phyloP scores from a whole-genome alignment of 2,329 filamentous ascomycete genomes.

The Alternaria atra region DNA sequence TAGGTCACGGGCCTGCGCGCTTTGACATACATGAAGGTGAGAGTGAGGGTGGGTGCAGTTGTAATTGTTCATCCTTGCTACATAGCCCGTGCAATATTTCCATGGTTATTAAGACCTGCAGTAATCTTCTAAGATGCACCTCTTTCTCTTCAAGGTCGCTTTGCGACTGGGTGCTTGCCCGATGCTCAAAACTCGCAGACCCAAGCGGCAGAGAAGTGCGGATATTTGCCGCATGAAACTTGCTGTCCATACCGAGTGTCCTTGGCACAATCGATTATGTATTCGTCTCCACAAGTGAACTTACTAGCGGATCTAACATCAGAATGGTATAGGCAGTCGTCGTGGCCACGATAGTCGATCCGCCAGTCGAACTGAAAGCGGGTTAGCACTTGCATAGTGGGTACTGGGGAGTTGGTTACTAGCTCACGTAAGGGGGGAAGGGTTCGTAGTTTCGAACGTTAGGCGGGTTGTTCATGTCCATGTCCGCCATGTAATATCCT shows the following conservation, averaged over 20 bases:
- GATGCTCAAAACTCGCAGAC: neutral
- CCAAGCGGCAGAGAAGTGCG: neutral
- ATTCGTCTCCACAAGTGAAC: neutral
- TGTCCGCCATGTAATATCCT: neutral
- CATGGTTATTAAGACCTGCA: neutral
- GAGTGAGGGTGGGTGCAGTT: neutral
- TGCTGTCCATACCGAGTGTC: neutral
- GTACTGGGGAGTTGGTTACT: neutral
- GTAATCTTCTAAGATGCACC: too few relatives aligned
- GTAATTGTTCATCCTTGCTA: neutral
- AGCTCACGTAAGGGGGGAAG: neutral
- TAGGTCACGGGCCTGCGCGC: neutral
- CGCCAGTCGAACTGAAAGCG: neutral
- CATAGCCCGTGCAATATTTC: neutral
- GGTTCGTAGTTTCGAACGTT: neutral
- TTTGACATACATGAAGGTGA: neutral
- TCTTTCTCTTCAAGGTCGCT: neutral
- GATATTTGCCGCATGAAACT: neutral
- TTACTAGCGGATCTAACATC: neutral
- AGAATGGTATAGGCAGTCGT: neutral
- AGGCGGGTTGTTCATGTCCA: neutral
- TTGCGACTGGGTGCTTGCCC: neutral
- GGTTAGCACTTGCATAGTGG: neutral
- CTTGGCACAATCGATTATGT: slow-evolving; percentile 2
- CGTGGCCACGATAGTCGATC: neutral